phyloP scores from a whole-genome alignment of 768 basidiomycete genomes.

The Myochromella boudieri region DNA sequence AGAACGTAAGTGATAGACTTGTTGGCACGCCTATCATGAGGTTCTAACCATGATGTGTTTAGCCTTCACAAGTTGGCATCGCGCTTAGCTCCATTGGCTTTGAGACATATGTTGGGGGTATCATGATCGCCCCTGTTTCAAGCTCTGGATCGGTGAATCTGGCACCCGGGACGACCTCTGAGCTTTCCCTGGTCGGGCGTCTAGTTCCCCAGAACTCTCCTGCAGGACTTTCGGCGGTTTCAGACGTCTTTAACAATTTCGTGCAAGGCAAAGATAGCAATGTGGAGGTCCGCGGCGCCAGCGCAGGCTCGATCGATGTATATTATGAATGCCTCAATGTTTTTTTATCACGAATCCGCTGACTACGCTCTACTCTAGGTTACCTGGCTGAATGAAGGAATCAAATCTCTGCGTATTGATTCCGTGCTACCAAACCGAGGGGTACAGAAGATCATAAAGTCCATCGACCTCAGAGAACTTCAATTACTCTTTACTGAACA shows the following conservation, averaged over 20 bases:
- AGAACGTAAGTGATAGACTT: conserved; percentile 46
- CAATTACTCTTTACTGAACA: conserved; percentile 55
- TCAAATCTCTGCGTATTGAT: conserved; percentile 57
- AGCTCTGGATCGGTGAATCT: conserved; percentile 52
- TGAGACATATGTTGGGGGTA: conserved; percentile 50
- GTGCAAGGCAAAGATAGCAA: conserved; percentile 64
- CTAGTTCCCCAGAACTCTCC: conserved; percentile 58
- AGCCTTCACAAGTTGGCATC: conserved; percentile 79
- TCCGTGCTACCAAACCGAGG: conserved; percentile 67
- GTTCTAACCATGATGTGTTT: no score
- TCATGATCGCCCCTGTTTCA: conserved; percentile 59
- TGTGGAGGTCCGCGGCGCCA: conserved; percentile 57
- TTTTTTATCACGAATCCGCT: conserved; percentile 6
- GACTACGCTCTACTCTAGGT: conserved; percentile 36
- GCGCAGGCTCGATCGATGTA: conserved; percentile 59
- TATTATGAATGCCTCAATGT: conserved; percentile 15
- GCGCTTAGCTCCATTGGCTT: conserved; percentile 61
- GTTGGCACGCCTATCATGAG: no score
- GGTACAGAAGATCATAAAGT: conserved; percentile 59
- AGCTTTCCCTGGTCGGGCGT: conserved; percentile 58
- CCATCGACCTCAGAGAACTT: conserved; percentile 59
- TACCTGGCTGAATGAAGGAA: conserved; percentile 72
- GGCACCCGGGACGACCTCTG: conserved; percentile 49
- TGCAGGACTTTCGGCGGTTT: conserved; percentile 57
- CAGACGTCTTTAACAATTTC: conserved; percentile 69